Evolutionary conservation across 805 yeast species (phyloP), one percentile per base, ranked within the genome.

Genomic region (Clavispora phyllophila): DNA sequence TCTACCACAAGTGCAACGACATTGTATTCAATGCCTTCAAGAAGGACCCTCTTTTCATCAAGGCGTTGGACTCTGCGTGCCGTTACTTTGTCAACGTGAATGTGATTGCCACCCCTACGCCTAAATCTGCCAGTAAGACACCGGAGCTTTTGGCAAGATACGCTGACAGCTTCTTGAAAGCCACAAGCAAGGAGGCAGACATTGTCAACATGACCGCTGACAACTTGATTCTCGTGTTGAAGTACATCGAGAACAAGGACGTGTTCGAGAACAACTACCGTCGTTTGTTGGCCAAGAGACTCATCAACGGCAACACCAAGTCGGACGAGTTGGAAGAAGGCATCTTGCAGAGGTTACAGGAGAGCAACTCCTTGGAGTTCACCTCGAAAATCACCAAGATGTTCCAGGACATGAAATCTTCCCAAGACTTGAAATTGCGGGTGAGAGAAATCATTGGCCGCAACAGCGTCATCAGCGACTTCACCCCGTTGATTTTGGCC

Each of bases 181-280:
- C 83, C 58, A 76, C 81, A n/a, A 75, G 80, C 37, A 84, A 83
- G 58, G 85, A 81, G 45, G 66, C 76, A 0, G 90, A 84, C 48
- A 71, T 76, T 13, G 68, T 76, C n/a, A 91, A 84, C 57, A 79
- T 90, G 82, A 79, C 81, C 41, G 79, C 85, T 37, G 90, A 85
- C 53, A 93, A 90, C 56, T 77, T 93, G 54, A 87, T 91, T 86
- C 78, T 82, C 13, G 73, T 93, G 22, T 87, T 93, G 72, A 83
- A 82, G 57, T 91, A 86, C 60, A 75, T 95, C 45, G 89, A 87
- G 35, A 98, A 93, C 61, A 90, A 89, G 62, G 98, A 95, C 68
- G 87, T 93, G 33, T 95, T 93, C 65, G 98, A 93, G 67, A 84
- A 83, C 47, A 85, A 87, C 68, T 93, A 93, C 65, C 81, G 97